These are phyloP conservation scores for Ganoderma sinense DNA, from an alignment of 1,284 basidiomycete genomes.

Conservation along the genomic window DNA sequence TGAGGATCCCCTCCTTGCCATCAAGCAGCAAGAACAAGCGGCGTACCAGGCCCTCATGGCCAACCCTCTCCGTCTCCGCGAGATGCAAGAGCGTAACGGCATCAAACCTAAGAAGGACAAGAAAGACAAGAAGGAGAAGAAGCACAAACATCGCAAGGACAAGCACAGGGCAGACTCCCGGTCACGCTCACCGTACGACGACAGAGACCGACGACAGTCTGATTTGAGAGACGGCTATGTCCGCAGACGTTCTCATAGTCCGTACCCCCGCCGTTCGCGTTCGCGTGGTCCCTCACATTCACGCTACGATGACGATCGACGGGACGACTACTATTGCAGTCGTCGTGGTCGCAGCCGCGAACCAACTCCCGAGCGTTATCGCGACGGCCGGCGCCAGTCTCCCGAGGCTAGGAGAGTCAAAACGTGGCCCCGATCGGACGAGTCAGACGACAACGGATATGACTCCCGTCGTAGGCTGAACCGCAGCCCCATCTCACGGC, in stretches of 20 bases:
- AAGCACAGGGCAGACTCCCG: slow-evolving; percentile 41
- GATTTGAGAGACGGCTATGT: slow-evolving; percentile 45
- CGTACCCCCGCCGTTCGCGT: slow-evolving; percentile 46
- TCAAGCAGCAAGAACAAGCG: slow-evolving; percentile 97
- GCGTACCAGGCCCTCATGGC: slow-evolving; percentile 90
- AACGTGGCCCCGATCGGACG: slow-evolving; percentile 53
- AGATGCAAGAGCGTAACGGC: slow-evolving; percentile 80
- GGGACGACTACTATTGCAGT: slow-evolving; percentile 30
- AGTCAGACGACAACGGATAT: slow-evolving; percentile 51
- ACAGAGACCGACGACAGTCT: slow-evolving; percentile 43
- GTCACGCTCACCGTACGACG: slow-evolving; percentile 46
- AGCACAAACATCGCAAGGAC: slow-evolving; percentile 49
- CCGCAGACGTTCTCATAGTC: slow-evolving; percentile 48
- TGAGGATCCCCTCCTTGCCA: slow-evolving; percentile 94
- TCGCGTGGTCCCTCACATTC: slow-evolving; percentile 43
- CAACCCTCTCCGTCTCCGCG: slow-evolving; percentile 89
- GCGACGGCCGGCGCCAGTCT: slow-evolving; percentile 22
- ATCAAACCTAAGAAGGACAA: slow-evolving; percentile 81
- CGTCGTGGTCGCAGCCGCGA: slow-evolving; percentile 39
- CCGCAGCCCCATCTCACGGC: slow-evolving; percentile 34
- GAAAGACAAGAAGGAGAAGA: slow-evolving; percentile 70
- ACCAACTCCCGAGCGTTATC: slow-evolving; percentile 38
- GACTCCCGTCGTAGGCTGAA: slow-evolving; percentile 31
- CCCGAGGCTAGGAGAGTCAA: slow-evolving; percentile 33
- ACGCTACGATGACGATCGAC: slow-evolving; percentile 40